These are phyloP conservation scores for Trypanosomatidae sp. DNA, from an alignment of 208 protist genomes.

Conservation along the genomic window DNA sequence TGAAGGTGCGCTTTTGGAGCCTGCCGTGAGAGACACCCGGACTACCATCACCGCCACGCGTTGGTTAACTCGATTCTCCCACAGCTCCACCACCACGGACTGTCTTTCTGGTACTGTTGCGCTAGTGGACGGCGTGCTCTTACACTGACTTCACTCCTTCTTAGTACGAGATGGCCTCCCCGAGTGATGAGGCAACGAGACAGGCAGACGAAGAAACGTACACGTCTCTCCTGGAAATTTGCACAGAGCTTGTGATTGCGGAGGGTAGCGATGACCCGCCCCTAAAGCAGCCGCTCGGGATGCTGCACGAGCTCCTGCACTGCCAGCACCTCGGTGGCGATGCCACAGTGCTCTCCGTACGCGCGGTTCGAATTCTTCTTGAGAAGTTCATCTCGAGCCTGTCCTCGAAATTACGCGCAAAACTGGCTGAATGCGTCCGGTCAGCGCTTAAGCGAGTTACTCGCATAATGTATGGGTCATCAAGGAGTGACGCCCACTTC, in stretches of 20 bases:
- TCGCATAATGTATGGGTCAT: neutral
- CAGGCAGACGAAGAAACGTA: slow-evolving; percentile 29
- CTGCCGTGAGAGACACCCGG: neutral
- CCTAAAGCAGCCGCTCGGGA: slow-evolving; percentile 6
- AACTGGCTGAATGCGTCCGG: slow-evolving; percentile 19
- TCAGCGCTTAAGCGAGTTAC: slow-evolving; percentile 3
- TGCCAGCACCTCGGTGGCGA: slow-evolving; percentile 49
- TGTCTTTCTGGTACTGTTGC: neutral
- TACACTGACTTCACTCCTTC: neutral
- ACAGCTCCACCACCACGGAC: neutral
- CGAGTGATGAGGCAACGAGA: neutral
- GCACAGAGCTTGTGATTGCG: slow-evolving; percentile 34
- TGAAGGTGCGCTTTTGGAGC: neutral
- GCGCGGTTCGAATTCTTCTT: slow-evolving; percentile 64
- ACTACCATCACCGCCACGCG: neutral
- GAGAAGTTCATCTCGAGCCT: slow-evolving; percentile 52
- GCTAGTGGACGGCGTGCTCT: neutral
- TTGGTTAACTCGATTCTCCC: neutral
- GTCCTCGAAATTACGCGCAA: slow-evolving; percentile 6
- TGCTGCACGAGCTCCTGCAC: slow-evolving; percentile 25
- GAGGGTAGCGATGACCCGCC: slow-evolving; percentile 22
- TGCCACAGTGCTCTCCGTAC: slow-evolving; percentile 65
- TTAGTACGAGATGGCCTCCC: neutral
- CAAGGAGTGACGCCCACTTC: neutral
- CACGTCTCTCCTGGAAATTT: slow-evolving; percentile 27